Conservation (phyloP, 352 stramenopile genomes). For the Pythium sp. region DNA sequence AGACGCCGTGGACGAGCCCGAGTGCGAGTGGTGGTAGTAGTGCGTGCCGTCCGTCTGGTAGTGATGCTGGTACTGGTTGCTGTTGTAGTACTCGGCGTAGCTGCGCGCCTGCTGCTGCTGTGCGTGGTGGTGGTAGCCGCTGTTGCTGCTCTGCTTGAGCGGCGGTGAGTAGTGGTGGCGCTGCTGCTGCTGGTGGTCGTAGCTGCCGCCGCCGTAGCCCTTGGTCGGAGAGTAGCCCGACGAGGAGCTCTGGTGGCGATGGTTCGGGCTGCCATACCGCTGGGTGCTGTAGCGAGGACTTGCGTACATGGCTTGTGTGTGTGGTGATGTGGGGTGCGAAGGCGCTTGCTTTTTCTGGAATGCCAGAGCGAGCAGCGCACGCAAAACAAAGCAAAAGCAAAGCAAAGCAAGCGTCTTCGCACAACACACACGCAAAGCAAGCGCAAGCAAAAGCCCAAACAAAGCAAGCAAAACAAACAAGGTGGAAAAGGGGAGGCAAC, state of each 20-base stretch:
- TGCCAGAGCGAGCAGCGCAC: slow-evolving; percentile 3
- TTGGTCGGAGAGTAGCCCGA: slow-evolving; percentile 18
- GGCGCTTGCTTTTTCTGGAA: slow-evolving; percentile 20
- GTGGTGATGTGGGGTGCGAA: slow-evolving; percentile 1
- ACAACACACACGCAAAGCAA: not conserved
- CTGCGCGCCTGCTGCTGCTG: slow-evolving; percentile 15
- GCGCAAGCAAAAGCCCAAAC: not conserved
- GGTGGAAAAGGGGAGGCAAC: not conserved
- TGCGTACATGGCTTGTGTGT: slow-evolving; percentile 14
- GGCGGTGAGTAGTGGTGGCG: slow-evolving; percentile 18
- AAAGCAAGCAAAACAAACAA: not conserved
- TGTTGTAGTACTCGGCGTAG: slow-evolving; percentile 43
- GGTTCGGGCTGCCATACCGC: slow-evolving; percentile 15
- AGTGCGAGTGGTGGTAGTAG: slow-evolving; percentile 73
- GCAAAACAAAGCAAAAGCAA: not conserved
- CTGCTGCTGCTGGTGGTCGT: slow-evolving; percentile 9
- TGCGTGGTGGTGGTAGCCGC: slow-evolving; percentile 3
- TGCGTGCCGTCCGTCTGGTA: slow-evolving; percentile 42
- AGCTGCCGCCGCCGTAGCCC: slow-evolving; percentile 3
- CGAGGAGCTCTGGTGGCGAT: slow-evolving; percentile 18
- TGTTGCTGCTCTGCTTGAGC: slow-evolving; percentile 16
- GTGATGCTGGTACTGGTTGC: slow-evolving; percentile 42
- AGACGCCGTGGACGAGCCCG: slow-evolving; percentile 71
- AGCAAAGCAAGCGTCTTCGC: not conserved
- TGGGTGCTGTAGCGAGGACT: slow-evolving; percentile 14